phyloP scores from a whole-genome alignment of 1,284 basidiomycete genomes.

The Ganoderma resinaceum region DNA sequence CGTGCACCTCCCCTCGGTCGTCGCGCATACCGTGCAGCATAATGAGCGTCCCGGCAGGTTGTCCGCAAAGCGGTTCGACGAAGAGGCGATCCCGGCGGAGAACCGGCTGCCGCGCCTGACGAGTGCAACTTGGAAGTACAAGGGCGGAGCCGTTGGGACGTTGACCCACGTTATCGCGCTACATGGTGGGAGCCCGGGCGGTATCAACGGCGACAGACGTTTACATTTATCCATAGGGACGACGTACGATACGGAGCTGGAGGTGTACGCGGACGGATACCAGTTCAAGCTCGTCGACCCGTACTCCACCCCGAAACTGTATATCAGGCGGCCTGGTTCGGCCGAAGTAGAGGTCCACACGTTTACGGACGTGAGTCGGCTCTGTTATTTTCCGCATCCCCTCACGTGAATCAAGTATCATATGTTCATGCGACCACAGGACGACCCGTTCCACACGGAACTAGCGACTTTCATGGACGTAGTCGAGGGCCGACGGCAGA shows the following conservation, averaged over 20 bases:
- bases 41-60: constrained; percentile 61
- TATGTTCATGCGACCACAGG: constrained; percentile 25
- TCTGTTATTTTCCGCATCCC: neutral
- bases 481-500: constrained; percentile 26
- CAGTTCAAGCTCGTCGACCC: constrained; percentile 45
- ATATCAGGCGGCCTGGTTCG: constrained; percentile 43
- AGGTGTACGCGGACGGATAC: constrained; percentile 61
- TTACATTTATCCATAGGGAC: constrained; percentile 26
- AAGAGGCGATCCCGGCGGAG: constrained; percentile 45
- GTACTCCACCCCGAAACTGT: constrained; percentile 44
- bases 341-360: constrained; percentile 28
- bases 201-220: neutral
- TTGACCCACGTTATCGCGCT: constrained; percentile 61
- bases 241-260: constrained; percentile 53
- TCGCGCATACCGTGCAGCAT: constrained; percentile 55
- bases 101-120: constrained; percentile 44
- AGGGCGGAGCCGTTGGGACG: constrained; percentile 57
- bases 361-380: constrained; percentile 17
- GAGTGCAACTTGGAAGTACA: constrained; percentile 54
- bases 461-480: constrained; percentile 46
- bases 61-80: constrained; percentile 57
- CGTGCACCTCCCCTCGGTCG: constrained; percentile 53
- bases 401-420: neutral
- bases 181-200: constrained; percentile 48
- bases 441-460: constrained; percentile 49